Base-by-base conservation (phyloP, 2,329 filamentous ascomycete species). In the Aspergillus oerlinghausenensis region DNA sequence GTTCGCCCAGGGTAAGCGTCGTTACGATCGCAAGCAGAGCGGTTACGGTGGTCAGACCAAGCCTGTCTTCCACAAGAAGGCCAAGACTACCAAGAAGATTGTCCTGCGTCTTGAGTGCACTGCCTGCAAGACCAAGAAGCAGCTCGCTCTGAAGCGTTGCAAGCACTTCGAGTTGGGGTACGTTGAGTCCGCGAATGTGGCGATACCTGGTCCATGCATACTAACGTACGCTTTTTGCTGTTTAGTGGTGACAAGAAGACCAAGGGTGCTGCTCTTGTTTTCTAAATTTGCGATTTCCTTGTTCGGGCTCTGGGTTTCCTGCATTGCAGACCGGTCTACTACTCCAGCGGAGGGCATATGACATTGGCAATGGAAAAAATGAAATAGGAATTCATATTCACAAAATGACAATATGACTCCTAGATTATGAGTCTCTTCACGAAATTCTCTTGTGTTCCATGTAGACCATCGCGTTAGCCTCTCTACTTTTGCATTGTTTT, bases 31-130 rank as follows among this genome's bases (percentile, higher is more conserved):
- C 78, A 97, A 97, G 86, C 93, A 97, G 85, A 91, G 88, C 79
- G 93, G 93, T 90, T 97, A 97, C 79, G 94, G 94, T 90, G 94
- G 94, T 92, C 94, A 99, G 85, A 99, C 94, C 76, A 99, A 99
- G 85, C 94, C 95, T 73, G 92, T 99, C 77, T 99, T 97, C 90
- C 94, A 97, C 90, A 99, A 97, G 89, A 97, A 97, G 85, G 94
- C 94, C 70, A 99, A 99, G 90, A 99, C 94, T 71, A 99, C 94
- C 78, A 99, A 99, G 90, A 99, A 99, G 89, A 89, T 99, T 73
- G 95, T 99, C 75, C 84, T 99, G 81, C 88, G 94, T 84, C 83
- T 99, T 80, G 94, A 99, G 82, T 99, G 94, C 86, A 93, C 91
- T 76, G 79, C 82, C 71, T 99, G 94, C 91, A 97, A 97, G 89